phyloP scores from a whole-genome alignment of 768 basidiomycete species.

The Leucogyrophana mollusca region DNA sequence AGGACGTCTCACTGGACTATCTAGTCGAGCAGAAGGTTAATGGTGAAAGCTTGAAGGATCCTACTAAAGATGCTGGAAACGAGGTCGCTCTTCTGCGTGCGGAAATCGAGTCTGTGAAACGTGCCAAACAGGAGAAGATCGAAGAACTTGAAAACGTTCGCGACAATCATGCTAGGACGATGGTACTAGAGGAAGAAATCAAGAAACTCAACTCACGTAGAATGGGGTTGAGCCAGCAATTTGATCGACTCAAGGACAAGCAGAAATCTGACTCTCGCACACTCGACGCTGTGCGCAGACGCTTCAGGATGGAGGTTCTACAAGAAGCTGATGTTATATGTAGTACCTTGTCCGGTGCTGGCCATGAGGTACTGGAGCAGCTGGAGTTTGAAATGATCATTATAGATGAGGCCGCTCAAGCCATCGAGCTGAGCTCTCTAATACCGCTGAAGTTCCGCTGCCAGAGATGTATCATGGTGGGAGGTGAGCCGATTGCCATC shows the following conservation, averaged over 20 bases:
- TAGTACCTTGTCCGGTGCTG: conserved; percentile 88
- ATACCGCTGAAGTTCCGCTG: conserved; percentile 92
- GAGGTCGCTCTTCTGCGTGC: conserved; percentile 58
- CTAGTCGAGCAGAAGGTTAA: conserved; percentile 79
- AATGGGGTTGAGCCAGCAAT: conserved; percentile 59
- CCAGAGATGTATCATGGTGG: conserved; percentile 87
- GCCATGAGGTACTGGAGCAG: conserved; percentile 79
- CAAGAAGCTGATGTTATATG: conserved; percentile 92
- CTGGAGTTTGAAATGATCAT: conserved; percentile 94
- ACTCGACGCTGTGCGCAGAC: conserved; percentile 79
- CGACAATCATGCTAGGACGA: conserved; percentile 53
- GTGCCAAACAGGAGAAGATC: conserved; percentile 54
- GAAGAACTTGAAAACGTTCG: conserved; percentile 55
- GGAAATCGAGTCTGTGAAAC: conserved; percentile 71
- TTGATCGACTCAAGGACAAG: conserved; percentile 80
- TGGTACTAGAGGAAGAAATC: conserved; percentile 71
- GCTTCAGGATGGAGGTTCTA: conserved; percentile 72
- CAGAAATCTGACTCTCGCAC: conserved; percentile 78
- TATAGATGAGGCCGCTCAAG: conserved; percentile 98
- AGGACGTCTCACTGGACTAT: conserved; percentile 83
- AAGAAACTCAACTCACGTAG: conserved; percentile 62
- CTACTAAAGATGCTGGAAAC: conserved; percentile 51
- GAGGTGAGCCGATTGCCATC: conserved; percentile 46
- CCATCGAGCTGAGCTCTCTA: conserved; percentile 90
- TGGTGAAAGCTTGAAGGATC: conserved; percentile 33